Evolutionary conservation across 257 asterid species (phyloP).

Genomic region (Linderniella brevidens): DNA sequence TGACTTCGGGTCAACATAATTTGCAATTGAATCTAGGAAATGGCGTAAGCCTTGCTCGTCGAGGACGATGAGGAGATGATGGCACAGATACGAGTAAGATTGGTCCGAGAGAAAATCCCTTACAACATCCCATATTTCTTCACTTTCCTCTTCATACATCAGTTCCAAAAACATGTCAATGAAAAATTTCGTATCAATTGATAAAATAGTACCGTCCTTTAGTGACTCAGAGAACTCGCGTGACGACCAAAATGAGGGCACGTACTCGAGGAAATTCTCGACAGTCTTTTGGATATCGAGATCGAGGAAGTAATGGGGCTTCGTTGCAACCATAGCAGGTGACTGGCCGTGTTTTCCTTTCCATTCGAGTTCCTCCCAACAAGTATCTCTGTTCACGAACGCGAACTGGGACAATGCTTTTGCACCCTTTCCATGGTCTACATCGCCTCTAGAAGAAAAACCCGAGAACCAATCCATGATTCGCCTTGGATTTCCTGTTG

Average conservation of each 20-base stretch:
- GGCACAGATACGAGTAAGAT: conserved; percentile 66
- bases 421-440: conserved; percentile 78
- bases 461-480: conserved; percentile 80
- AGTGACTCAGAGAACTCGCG: conserved; percentile 70
- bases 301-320: conserved; percentile 96
- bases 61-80: conserved; percentile 71
- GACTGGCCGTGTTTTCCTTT: conserved; percentile 95
- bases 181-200: conserved; percentile 45
- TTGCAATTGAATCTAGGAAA: conserved; percentile 45
- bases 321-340: conserved; percentile 99
- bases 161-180: conserved; percentile 45
- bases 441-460: conserved; percentile 37
- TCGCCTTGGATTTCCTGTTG: conserved; percentile 54
- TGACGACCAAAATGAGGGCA: conserved; percentile 93
- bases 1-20: conserved; percentile 38
- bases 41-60: conserved; percentile 53
- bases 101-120: conserved; percentile 64
- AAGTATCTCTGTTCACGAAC: conserved; percentile 74
- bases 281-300: conserved; percentile 83
- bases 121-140: conserved; percentile 60
- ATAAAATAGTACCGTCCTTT: conserved; percentile 67
- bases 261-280: conserved; percentile 81
- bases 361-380: conserved; percentile 99
- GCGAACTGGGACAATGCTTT: conserved; percentile 85
- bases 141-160: conserved; percentile 62